phyloP scores from a whole-genome alignment of 2,329 filamentous ascomycete species.

The Pseudocercospora pini-densiflorae region DNA sequence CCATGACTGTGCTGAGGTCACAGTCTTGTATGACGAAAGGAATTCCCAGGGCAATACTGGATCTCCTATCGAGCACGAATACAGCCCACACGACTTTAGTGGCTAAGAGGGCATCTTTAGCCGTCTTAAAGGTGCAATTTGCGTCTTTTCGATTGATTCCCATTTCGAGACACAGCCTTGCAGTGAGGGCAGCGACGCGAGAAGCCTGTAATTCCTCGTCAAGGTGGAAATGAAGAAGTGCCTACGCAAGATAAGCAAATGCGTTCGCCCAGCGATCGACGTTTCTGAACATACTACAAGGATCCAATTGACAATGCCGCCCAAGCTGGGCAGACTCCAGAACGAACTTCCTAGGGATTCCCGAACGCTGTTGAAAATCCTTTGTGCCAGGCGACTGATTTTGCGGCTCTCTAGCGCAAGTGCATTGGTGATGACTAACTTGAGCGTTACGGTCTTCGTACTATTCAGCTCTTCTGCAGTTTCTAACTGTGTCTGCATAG shows the following conservation, averaged over 20 bases:
- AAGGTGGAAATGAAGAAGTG: constrained; percentile 3
- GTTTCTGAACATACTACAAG: constrained; percentile 1
- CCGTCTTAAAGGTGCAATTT: constrained; percentile 1
- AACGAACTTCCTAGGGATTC: neutral
- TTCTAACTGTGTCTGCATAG: neutral
- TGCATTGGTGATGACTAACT: constrained; percentile 5
- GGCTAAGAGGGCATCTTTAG: constrained; percentile 5
- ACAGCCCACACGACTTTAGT: constrained; percentile 2
- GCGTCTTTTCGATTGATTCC: constrained; percentile 5
- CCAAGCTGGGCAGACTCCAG: neutral
- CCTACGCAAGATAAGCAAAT: neutral
- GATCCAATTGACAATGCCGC: neutral
- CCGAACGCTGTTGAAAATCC: constrained; percentile 2
- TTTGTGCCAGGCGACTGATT: constrained; percentile 1
- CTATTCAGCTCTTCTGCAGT: constrained; percentile 5
- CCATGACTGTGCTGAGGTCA: constrained; percentile 1
- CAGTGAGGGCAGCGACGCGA: constrained; percentile 1
- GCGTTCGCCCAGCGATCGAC: neutral
- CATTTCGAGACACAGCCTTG: constrained; percentile 3
- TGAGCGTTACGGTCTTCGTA: neutral
- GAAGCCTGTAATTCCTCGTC: constrained; percentile 2
- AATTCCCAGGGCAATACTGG: neutral
- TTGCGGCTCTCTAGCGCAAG: constrained; percentile 2
- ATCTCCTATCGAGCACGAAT: constrained; percentile 7
- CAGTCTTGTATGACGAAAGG: constrained; percentile 3